Conservation (phyloP, 2,329 filamentous ascomycete genomes). For the Zymoseptoria crescenta region DNA sequence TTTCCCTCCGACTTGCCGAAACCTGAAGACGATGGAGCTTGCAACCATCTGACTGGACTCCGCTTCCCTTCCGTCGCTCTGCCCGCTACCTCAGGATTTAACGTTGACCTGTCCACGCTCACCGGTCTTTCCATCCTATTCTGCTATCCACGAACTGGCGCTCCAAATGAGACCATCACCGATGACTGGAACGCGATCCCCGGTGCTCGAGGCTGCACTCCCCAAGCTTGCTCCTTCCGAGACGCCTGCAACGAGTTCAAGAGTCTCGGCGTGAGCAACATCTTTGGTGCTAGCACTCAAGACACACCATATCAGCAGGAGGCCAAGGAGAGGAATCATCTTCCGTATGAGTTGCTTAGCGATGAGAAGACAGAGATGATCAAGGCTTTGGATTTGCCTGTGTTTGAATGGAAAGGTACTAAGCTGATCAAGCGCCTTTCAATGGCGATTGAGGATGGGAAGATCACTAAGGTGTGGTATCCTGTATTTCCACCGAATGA, state of each 20-base stretch:
- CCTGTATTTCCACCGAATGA: slow-evolving; percentile 35
- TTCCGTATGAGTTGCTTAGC: slow-evolving; percentile 37
- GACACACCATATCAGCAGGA: slow-evolving; percentile 35
- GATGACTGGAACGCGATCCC: slow-evolving; percentile 37
- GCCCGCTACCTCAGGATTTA: slow-evolving; percentile 27
- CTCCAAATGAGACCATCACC: slow-evolving; percentile 34
- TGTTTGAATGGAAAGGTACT: slow-evolving; percentile 34
- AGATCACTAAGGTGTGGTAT: slow-evolving; percentile 30
- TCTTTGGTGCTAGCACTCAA: slow-evolving; percentile 37
- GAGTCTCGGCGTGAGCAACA: slow-evolving; percentile 25
- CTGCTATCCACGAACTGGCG: slow-evolving; percentile 36
- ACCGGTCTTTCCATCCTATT: slow-evolving; percentile 35
- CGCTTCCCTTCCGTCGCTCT: slow-evolving; percentile 29
- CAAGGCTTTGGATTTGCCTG: slow-evolving; percentile 31
- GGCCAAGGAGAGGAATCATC: slow-evolving; percentile 30
- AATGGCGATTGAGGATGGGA: slow-evolving; percentile 34
- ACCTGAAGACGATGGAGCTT: slow-evolving; percentile 36
- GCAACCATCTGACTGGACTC: slow-evolving; percentile 29
- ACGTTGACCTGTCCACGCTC: slow-evolving; percentile 29
- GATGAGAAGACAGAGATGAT: slow-evolving; percentile 33
- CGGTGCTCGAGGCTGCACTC: slow-evolving; percentile 38
- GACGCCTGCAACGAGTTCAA: slow-evolving; percentile 27
- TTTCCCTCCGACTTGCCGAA: slow-evolving; percentile 32
- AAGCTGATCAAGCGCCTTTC: slow-evolving; percentile 33
- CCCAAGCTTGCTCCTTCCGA: slow-evolving; percentile 39